Base-by-base conservation (phyloP, 2,329 filamentous ascomycete genomes). In the Fusarium xylarioides region DNA sequence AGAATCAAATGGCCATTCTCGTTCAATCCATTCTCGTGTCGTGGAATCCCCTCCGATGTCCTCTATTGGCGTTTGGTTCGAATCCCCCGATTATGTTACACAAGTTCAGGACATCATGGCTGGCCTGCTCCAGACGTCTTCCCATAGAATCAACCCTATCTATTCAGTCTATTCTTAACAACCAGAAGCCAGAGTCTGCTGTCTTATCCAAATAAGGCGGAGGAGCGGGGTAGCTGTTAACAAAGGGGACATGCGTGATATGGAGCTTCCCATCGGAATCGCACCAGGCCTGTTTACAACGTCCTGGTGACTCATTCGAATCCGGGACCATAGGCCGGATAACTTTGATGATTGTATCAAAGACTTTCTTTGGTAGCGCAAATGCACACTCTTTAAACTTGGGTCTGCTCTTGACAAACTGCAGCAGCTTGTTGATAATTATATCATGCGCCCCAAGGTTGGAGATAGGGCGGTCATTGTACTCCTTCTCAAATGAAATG, bases 51-150 rank as follows among this genome's bases (percentile, higher is more conserved):
- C n/a, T 19, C 49, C 12, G 12, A 26, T 21, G 4, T 26, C 15
- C 0, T 11, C 18, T 21, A 35, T 21, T 23, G 47, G n/a, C 1
- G 0, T 1, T 34, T 8, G 30, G 26, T 15, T 15, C n/a, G 6
- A 34, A 6, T 1, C 3, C 6, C n/a, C 16, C 30, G 16, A 52
- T 11, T 1, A 19, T 32, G 47, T 34, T 2, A 5, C 47, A 23
- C 30, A 19, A 50, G 14, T 23, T 14, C 2, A 23, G 11, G 5
- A 23, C 30, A 50, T 34, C 5, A 19, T 34, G 8, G 21, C 21
- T 34, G 16, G 16, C 16, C 11, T 34, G 7, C 4, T 14, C 30
- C 11, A 11, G 16, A 34, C 11, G 5, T 52, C 23, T 16, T 28
- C 3, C 16, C 12, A 15, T 8, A 8, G 34, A 53, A 21, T 18